These are phyloP conservation scores for Podospora anserina DNA, from an alignment of 495 filamentous ascomycete species.

Conservation along the genomic window DNA sequence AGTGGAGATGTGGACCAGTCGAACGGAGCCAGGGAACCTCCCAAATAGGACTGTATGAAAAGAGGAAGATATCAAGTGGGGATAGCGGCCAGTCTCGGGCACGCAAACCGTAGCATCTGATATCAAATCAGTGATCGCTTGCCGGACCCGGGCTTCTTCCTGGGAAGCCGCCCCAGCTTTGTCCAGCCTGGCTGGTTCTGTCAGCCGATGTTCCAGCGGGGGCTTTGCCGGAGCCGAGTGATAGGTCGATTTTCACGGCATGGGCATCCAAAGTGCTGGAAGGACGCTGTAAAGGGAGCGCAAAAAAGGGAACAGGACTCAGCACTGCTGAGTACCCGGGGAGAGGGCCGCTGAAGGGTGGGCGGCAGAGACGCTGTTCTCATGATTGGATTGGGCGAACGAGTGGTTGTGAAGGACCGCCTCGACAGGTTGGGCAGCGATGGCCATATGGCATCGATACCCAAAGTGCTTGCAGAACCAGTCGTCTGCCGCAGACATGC, in stretches of 20 bases:
- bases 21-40: background rate
- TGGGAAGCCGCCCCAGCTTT: constrained; percentile 16
- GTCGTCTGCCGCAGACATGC: constrained; percentile 29
- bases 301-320: constrained; percentile 12
- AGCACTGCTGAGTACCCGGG: constrained; percentile 14
- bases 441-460: constrained; percentile 34
- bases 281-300: too few relatives aligned
- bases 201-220: constrained; percentile 19
- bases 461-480: constrained; percentile 33
- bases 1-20: background rate
- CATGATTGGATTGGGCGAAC: constrained; percentile 31
- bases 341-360: constrained; percentile 13
- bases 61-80: background rate
- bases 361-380: constrained; percentile 14
- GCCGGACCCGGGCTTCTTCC: constrained; percentile 14
- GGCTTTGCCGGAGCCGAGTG: constrained; percentile 15
- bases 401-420: constrained; percentile 33
- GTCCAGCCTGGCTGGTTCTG: constrained; percentile 6
- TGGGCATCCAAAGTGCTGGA: too few relatives aligned
- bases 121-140: constrained; percentile 34
- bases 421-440: constrained; percentile 40
- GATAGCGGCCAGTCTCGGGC: constrained; percentile 6
- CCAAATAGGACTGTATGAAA: constrained; percentile 8
- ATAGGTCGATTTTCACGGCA: background rate
- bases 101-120: constrained; percentile 26